Percentiles rank a stretch among this genome's conserved stretches.
phyloP scores from a whole-genome alignment of 1,139 yeast species.

The Arxiozyma heterogenica region DNA sequence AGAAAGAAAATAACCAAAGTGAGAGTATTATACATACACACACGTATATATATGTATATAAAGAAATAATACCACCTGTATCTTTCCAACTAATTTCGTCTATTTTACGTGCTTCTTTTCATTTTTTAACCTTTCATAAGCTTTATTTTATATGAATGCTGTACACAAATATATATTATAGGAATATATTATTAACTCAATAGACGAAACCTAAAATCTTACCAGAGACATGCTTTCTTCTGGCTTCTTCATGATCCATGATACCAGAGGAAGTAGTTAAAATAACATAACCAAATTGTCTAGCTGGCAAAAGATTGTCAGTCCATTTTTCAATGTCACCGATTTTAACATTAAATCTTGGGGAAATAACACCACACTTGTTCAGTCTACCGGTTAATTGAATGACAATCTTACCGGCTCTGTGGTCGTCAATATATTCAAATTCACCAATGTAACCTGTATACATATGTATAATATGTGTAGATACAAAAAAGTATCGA shows the following conservation, averaged over 20 bases:
- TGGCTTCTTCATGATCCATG: slow-evolving; percentile 99
- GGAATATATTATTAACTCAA: slow-evolving; percentile 32
- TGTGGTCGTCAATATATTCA: slow-evolving; percentile 97
- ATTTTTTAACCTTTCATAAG: no score
- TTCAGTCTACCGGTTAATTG: slow-evolving; percentile 96
- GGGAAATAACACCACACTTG: slow-evolving; percentile 97
- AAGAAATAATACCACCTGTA: no score
- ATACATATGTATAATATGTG: slow-evolving; percentile 4
- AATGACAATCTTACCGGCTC: slow-evolving; percentile 95
- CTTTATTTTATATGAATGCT: no score
- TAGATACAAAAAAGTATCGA: no score
- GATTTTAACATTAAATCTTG: slow-evolving; percentile 94
- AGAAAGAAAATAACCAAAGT: not conserved
- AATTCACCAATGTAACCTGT: slow-evolving; percentile 95
- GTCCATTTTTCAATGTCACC: slow-evolving; percentile 97
- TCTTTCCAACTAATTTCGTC: no score
- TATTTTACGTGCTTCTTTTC: no score
- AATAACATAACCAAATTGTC: slow-evolving; percentile 96
- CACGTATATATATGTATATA: not conserved
- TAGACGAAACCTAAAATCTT: slow-evolving; percentile 94
- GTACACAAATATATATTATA: not conserved
- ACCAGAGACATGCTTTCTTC: slow-evolving; percentile 99
- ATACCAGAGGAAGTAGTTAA: slow-evolving; percentile 99
- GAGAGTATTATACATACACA: not conserved
- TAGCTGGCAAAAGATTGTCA: slow-evolving; percentile 92